Base-by-base conservation (phyloP, 2,329 filamentous ascomycete species). In the Alternaria conjuncta region DNA sequence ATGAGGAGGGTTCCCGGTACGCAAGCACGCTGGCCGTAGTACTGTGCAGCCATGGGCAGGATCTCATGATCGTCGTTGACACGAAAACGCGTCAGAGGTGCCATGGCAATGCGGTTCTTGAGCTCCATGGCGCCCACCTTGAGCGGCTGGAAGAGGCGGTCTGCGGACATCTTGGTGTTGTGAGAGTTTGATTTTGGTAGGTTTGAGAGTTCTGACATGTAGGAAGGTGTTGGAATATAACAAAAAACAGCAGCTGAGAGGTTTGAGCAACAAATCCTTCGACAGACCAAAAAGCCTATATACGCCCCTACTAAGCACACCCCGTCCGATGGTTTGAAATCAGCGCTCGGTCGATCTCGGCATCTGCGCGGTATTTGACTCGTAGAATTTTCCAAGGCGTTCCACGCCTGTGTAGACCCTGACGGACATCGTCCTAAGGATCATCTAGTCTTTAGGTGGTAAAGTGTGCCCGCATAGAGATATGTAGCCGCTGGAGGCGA, bases 1-100 rank as follows among this genome's bases (percentile, higher is more conserved):
- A 90, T 86, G 30, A 90, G 72, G 3, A 90, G 80, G 0, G 86
- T 89, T 28, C 87, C 87, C 0, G 83, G 82, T 2, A 82, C 77
- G 6, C 80, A 82, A 36, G 81, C 85, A 18, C 87, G 83, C 71
- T 89, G 86, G 6, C 76, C 78, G 71, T 89, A 88, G 78, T 88
- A 87, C 36, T 86, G 81, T 50, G 77, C 71, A 1, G 82, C 81
- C 54, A 79, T 71, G n/a, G 74, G 76, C 3, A 75, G 66, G 8
- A 84, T 84, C 4, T 84, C 81, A 68, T 86, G 83, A 59, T 86
- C 78, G 58, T 87, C 81, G 51, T 77, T 73, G 49, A 81, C 81
- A 50, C 82, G 79, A 68, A 82, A 82, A 8, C 82, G 76, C 2
- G 78, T 79, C 20, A 80, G 61, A 5, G 78, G 77, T 10, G 77